Conservation (phyloP, 805 yeast species). For the Zygotorulaspora florentina region DNA sequence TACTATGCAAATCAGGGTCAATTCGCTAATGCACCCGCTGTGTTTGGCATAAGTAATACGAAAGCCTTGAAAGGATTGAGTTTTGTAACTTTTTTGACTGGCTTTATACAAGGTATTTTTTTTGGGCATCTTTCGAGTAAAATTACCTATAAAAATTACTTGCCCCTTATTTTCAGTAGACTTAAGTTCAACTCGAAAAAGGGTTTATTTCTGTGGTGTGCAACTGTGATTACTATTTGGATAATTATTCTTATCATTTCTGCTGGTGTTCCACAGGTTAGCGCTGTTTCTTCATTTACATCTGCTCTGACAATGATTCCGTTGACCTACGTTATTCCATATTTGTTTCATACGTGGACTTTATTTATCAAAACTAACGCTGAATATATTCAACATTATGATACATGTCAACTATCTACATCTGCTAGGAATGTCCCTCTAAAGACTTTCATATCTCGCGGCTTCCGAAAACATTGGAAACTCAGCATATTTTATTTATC, state of each 20-base stretch:
- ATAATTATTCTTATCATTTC: background rate
- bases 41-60: conserved; percentile 3
- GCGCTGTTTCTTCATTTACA: conserved; percentile 7
- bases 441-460: background rate
- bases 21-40: conserved; percentile 5
- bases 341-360: conserved; percentile 3
- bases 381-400: background rate
- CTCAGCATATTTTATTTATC: conserved; percentile 1
- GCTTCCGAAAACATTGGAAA: background rate
- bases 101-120: conserved; percentile 6
- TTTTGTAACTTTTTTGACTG: conserved; percentile 3
- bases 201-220: conserved; percentile 2
- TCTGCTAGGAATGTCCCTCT: background rate
- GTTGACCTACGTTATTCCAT: conserved; percentile 4
- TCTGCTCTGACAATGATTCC: conserved; percentile 7
- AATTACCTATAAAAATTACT: conserved; percentile 4
- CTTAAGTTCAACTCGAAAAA: conserved; percentile 3
- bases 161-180: conserved; percentile 3
- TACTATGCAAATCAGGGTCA: conserved; percentile 5
- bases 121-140: conserved; percentile 3
- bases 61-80: conserved; percentile 4
- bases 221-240: conserved; percentile 2
- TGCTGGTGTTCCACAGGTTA: conserved; percentile 7
- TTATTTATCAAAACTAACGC: conserved; percentile 3
- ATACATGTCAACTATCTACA: background rate